These are phyloP conservation scores for Crucibulum laeve DNA, from an alignment of 768 basidiomycete species.

Conservation along the genomic window DNA sequence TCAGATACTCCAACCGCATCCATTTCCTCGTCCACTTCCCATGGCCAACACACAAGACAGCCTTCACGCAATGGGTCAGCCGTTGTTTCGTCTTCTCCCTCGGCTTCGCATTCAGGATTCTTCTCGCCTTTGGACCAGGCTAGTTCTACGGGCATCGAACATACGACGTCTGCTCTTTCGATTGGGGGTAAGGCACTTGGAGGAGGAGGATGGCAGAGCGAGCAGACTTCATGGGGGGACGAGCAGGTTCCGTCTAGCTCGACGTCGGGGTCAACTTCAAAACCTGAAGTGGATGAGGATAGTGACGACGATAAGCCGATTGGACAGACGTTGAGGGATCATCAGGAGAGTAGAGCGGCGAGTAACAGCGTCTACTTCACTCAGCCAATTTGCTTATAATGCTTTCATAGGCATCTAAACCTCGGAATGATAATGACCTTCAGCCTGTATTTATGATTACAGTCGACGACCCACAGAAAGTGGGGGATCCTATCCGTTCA, in stretches of 20 bases:
- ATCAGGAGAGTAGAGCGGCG: conserved; percentile 21
- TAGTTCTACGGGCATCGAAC: conserved; percentile 19
- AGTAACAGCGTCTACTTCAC: conserved; percentile 8
- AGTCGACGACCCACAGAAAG: conserved; percentile 96
- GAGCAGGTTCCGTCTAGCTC: conserved; percentile 18
- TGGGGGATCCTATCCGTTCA: conserved; percentile 91
- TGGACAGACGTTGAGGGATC: conserved; percentile 38
- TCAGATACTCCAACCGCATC: conserved; percentile 11
- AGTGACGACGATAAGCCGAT: conserved; percentile 70
- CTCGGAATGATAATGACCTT: conserved; percentile 40
- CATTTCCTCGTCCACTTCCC: too few species aligned
- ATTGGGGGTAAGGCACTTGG: conserved; percentile 30
- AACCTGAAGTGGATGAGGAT: conserved; percentile 41
- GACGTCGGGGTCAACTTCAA: conserved; percentile 9
- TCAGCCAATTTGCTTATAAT: conserved; percentile 6
- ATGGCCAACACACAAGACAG: conserved; percentile 13
- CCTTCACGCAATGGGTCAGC: conserved; percentile 13
- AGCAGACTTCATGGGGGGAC: conserved; percentile 36
- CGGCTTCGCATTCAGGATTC: conserved; percentile 17
- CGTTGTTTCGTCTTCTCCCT: conserved; percentile 22
- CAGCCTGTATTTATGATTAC: conserved; percentile 79
- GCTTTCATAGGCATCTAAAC: conserved; percentile 8
- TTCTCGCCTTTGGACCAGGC: conserved; percentile 32
- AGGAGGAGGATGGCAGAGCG: conserved; percentile 50
- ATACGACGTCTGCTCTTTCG: conserved; percentile 32